phyloP scores from a whole-genome alignment of 148 eudicot genomes.

The Arctostaphylos glauca region DNA sequence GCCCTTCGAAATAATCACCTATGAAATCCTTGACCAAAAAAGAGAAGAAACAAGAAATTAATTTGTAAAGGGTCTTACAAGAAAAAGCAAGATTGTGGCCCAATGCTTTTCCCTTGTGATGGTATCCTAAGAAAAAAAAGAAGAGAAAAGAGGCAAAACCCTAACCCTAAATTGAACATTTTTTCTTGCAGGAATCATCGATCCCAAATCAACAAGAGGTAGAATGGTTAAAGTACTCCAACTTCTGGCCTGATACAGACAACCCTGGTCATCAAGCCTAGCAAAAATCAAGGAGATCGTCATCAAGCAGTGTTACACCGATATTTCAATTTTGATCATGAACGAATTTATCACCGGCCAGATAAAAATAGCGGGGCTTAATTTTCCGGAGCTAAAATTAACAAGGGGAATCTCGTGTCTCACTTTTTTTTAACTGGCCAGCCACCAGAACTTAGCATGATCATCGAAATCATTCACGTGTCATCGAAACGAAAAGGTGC shows the following conservation, averaged over 20 bases:
- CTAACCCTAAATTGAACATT: slow-evolving; percentile 27
- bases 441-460: background rate
- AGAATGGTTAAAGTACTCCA: slow-evolving; percentile 86
- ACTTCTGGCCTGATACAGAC: slow-evolving; percentile 88
- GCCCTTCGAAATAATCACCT: too few species aligned
- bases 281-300: background rate
- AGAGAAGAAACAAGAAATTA: background rate
- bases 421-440: slow-evolving; percentile 12
- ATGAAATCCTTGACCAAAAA: background rate
- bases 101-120: background rate
- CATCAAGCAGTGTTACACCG: too few species aligned
- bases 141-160: slow-evolving; percentile 22
- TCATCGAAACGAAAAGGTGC: background rate
- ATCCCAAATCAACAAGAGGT: slow-evolving; percentile 56
- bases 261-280: slow-evolving; percentile 74
- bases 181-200: slow-evolving; percentile 58
- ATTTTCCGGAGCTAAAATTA: background rate
- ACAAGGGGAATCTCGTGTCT: background rate
- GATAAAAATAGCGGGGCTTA: background rate
- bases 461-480: too few species aligned
- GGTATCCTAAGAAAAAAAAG: slow-evolving; percentile 5
- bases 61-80: background rate
- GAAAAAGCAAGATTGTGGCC: background rate
- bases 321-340: too few species aligned
- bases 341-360: slow-evolving; percentile 2